A percentile compares a stretch with the other conserved stretches of the same genome.
These are phyloP conservation scores for Aspergillus japonicus DNA, from an alignment of 2,329 filamentous ascomycete species.

Conservation along the genomic window DNA sequence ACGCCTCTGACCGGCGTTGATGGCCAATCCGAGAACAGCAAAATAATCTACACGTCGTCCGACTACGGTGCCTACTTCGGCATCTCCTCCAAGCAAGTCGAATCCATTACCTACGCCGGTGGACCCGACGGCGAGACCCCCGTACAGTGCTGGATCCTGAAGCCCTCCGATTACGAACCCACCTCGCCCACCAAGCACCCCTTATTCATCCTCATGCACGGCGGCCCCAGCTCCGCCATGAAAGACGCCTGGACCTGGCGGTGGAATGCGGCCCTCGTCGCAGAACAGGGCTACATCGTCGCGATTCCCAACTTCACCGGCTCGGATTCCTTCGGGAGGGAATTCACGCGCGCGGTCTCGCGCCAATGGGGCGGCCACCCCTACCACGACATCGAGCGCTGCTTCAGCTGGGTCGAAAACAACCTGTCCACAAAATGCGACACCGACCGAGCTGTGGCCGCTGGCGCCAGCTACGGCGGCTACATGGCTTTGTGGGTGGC, in stretches of 20 bases:
- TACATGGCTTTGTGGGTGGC: not conserved
- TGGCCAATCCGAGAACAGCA: not conserved
- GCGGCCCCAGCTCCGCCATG: not conserved
- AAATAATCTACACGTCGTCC: not conserved
- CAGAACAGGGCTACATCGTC: constrained; percentile 4
- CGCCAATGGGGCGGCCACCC: constrained; percentile 6
- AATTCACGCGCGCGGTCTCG: not conserved
- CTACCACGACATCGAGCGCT: not conserved
- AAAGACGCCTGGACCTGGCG: constrained; percentile 4
- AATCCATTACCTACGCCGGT: not conserved
- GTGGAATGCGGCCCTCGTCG: not conserved
- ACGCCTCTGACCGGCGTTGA: not conserved
- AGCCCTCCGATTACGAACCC: not conserved
- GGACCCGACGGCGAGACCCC: not conserved
- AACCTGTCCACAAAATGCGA: constrained; percentile 1
- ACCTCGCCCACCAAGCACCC: not conserved
- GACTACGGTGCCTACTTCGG: constrained; percentile 1
- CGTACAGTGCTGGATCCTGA: constrained; percentile 2
- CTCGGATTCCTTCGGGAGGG: not conserved
- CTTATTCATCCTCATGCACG: constrained; percentile 3
- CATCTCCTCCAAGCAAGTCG: not conserved
- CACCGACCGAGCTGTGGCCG: not conserved
- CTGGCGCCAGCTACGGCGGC: constrained; percentile 3
- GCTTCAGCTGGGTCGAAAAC: not conserved
- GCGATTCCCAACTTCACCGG: constrained; percentile 5